A percentile compares a stretch with the other conserved stretches of the same genome.
Conservation (phyloP, 2,329 filamentous ascomycete genomes). For the Nemania sp. region DNA sequence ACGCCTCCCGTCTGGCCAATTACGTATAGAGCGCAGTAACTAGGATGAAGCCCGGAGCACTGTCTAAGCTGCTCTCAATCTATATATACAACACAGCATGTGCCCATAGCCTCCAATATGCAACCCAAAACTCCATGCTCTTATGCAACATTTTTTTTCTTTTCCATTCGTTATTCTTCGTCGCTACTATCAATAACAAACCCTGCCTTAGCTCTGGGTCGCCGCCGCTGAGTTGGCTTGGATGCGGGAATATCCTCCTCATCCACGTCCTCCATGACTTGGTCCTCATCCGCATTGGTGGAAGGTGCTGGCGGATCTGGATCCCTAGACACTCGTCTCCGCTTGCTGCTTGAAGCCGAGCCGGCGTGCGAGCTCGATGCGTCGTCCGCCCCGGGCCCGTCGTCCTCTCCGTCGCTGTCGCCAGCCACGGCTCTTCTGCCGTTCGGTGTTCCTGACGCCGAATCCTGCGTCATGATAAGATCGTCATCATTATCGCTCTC, state of each 20-base stretch:
- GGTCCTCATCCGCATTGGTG: constrained; percentile 36
- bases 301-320: constrained; percentile 35
- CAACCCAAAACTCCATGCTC: constrained; percentile 36
- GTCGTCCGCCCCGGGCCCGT: constrained; percentile 48
- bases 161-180: constrained; percentile 59
- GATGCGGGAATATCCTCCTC: constrained; percentile 56
- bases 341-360: constrained; percentile 44
- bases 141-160: constrained; percentile 36
- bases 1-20: background rate
- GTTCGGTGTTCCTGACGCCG: constrained; percentile 24
- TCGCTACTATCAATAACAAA: constrained; percentile 72
- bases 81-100: constrained; percentile 20
- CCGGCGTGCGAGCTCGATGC: constrained; percentile 55
- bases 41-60: constrained; percentile 4
- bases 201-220: constrained; percentile 62
- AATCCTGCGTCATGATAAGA: constrained; percentile 42
- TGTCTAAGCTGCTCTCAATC: background rate
- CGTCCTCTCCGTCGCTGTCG: constrained; percentile 43
- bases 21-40: constrained; percentile 4
- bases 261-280: constrained; percentile 45
- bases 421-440: background rate
- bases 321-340: constrained; percentile 47
- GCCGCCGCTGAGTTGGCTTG: constrained; percentile 53
- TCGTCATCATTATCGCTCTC: constrained; percentile 52
- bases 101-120: background rate